Conservation (phyloP, 345 rosid species). For the Camelina sativa region DNA sequence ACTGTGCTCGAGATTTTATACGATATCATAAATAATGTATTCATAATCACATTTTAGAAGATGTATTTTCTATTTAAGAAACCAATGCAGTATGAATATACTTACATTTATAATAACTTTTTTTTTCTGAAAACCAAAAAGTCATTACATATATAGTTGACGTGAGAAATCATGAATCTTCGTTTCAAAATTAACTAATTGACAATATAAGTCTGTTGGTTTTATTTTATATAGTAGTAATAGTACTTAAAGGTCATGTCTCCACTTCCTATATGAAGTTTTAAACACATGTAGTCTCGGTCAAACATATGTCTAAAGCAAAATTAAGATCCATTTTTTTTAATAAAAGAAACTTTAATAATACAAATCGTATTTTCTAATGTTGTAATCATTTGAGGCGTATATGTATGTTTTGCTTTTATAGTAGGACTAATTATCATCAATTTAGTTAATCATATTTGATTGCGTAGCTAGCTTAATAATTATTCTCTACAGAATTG, state of each 20-base stretch:
- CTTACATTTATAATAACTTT: too few relatives aligned
- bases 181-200: not conserved
- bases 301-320: conserved; percentile 3
- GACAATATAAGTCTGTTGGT: not conserved
- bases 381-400: conserved; percentile 38
- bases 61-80: too few relatives aligned
- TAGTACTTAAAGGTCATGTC: not conserved
- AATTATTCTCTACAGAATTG: conserved; percentile 34
- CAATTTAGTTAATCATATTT: conserved; percentile 28
- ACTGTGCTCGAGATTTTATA: not conserved
- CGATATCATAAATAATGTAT: not conserved
- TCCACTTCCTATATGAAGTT: not conserved
- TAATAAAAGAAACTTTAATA: not conserved
- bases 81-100: too few relatives aligned
- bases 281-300: not conserved
- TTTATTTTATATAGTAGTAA: too few relatives aligned
- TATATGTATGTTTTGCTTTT: conserved; percentile 28
- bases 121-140: not conserved
- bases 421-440: conserved; percentile 18
- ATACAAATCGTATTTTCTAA: conserved; percentile 28
- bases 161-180: not conserved
- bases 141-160: not conserved
- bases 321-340: not conserved
- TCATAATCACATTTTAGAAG: not conserved
- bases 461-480: conserved; percentile 29